Conservation (phyloP, 768 basidiomycete genomes). For the Amyloporia xantha region DNA sequence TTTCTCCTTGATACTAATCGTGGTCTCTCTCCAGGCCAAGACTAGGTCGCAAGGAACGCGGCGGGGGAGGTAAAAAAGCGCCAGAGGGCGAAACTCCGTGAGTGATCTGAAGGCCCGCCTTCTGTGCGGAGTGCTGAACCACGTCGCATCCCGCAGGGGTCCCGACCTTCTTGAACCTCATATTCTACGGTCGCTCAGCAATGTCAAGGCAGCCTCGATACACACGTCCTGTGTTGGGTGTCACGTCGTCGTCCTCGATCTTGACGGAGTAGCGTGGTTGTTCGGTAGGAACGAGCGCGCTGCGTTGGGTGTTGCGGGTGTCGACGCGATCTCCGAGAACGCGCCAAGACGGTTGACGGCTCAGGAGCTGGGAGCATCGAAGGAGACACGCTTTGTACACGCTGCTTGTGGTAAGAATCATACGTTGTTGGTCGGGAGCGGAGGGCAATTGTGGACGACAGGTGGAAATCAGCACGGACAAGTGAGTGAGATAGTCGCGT, state of each 20-base stretch:
- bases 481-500: conserved; percentile 32
- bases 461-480: conserved; percentile 80
- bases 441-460: conserved; percentile 78
- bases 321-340: conserved; percentile 58
- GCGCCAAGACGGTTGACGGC: conserved; percentile 59
- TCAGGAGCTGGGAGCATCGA: conserved; percentile 54
- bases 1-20: neutral
- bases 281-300: conserved; percentile 79
- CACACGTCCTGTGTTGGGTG: conserved; percentile 74
- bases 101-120: neutral
- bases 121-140: neutral
- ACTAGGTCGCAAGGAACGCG: conserved; percentile 69
- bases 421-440: conserved; percentile 73
- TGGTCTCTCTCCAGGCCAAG: too few species aligned
- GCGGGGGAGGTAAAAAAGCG: conserved; percentile 36
- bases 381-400: conserved; percentile 49
- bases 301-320: conserved; percentile 54
- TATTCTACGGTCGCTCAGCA: conserved; percentile 82
- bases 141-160: conserved; percentile 29
- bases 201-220: conserved; percentile 65
- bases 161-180: conserved; percentile 86
- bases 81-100: conserved; percentile 27
- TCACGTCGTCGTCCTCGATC: conserved; percentile 69
- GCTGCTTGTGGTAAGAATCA: conserved; percentile 85
- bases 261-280: conserved; percentile 78